These are phyloP conservation scores for Tolypocladium amazonense DNA, from an alignment of 2,329 filamentous ascomycete genomes.

Conservation along the genomic window DNA sequence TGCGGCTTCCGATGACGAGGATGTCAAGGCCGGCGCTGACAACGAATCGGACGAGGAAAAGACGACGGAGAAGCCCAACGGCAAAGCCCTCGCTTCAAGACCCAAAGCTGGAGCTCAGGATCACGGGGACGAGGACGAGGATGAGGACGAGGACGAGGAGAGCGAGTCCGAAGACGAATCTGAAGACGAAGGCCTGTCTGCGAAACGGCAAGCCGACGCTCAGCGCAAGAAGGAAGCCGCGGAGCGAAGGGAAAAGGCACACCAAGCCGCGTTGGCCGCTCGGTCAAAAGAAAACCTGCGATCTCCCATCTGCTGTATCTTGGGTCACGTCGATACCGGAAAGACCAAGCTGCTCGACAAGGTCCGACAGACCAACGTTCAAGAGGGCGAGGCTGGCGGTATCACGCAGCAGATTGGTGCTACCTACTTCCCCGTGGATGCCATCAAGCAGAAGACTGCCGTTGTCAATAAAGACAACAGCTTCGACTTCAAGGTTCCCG, in stretches of 20 bases:
- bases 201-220: slow-evolving; percentile 59
- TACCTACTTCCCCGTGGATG: slow-evolving; percentile 95
- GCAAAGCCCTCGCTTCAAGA: slow-evolving; percentile 2
- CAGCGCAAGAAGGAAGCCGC: slow-evolving; percentile 81
- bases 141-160: slow-evolving; percentile 17
- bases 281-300: slow-evolving; percentile 89
- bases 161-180: slow-evolving; percentile 39
- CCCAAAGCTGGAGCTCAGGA: slow-evolving; percentile 38
- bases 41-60: slow-evolving; percentile 68
- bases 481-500: slow-evolving; percentile 96
- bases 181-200: slow-evolving; percentile 65
- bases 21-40: slow-evolving; percentile 93
- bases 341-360: slow-evolving; percentile 99
- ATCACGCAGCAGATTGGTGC: slow-evolving; percentile 99
- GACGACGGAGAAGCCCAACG: slow-evolving; percentile 13
- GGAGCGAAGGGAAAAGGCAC: slow-evolving; percentile 77
- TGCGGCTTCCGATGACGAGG: slow-evolving; percentile 59
- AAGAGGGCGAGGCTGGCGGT: slow-evolving; percentile 97
- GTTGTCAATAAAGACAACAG: slow-evolving; percentile 84
- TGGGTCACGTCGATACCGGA: slow-evolving; percentile 98
- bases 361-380: slow-evolving; percentile 95
- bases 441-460: slow-evolving; percentile 81
- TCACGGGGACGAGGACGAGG: slow-evolving; percentile 14
- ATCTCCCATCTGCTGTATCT: slow-evolving; percentile 98
- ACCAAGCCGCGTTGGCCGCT: slow-evolving; percentile 84